These are phyloP conservation scores for Leccinum barrowsii DNA, from an alignment of 768 basidiomycete genomes.

Conservation along the genomic window DNA sequence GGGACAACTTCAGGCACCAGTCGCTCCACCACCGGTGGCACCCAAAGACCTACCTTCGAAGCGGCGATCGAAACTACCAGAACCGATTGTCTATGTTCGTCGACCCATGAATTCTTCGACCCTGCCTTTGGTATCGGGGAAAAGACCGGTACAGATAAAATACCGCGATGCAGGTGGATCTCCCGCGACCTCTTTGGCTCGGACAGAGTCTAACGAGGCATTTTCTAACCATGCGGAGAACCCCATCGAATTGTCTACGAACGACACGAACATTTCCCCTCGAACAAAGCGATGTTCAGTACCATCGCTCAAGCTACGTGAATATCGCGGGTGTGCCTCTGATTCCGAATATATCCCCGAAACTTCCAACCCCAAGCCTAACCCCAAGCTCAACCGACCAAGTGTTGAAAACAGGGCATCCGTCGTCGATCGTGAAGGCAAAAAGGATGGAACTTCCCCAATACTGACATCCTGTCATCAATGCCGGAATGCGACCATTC, in stretches of 20 bases:
- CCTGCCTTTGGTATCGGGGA: slow-evolving; percentile 18
- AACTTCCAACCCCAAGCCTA: slow-evolving; percentile 1
- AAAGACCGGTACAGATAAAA: slow-evolving; percentile 29
- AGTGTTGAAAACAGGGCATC: neutral
- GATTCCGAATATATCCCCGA: slow-evolving; percentile 16
- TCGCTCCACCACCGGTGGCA: neutral
- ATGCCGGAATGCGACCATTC: slow-evolving; percentile 25
- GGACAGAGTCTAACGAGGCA: neutral
- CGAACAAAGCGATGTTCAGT: slow-evolving; percentile 2
- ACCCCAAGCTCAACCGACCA: slow-evolving; percentile 2
- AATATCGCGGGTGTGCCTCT: slow-evolving; percentile 7
- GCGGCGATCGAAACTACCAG: slow-evolving; percentile 15
- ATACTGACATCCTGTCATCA: slow-evolving; percentile 34
- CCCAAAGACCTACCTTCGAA: neutral
- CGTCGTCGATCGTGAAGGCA: neutral
- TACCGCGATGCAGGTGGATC: slow-evolving; percentile 20
- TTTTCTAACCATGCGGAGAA: neutral
- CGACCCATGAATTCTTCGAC: slow-evolving; percentile 23
- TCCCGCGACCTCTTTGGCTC: neutral
- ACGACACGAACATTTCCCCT: neutral
- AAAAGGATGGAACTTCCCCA: neutral
- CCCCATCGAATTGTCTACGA: neutral
- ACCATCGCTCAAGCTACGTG: slow-evolving; percentile 18
- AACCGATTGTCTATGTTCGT: slow-evolving; percentile 30
- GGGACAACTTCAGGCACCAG: slow-evolving; percentile 1